Base-by-base conservation (phyloP, 768 basidiomycete species). In the Mycena maculata region DNA sequence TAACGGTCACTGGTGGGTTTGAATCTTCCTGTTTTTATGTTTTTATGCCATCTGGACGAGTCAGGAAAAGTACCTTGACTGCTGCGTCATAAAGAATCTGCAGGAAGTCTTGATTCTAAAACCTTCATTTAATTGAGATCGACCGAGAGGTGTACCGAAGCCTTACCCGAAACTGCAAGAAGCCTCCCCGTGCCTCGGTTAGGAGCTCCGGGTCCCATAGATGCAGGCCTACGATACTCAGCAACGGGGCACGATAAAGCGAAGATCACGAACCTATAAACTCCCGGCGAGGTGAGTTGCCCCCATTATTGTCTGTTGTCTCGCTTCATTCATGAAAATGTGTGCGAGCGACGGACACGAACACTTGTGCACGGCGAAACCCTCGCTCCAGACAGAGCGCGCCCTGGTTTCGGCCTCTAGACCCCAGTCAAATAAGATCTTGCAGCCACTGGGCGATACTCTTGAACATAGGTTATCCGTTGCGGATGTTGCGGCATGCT, bases 401-500 rank as follows among this genome's bases (percentile, higher is more conserved):
- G n/a, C 56, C 7, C 23, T 41, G 10, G 55, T 20, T 25, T 60
- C 56, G 1, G 49, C 25, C 12, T 54, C 67, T 36, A 68, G 61
- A 1, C 67, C 67, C 67, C 67, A 68, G 25, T 68, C 67, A 22
- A 38, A 59, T 2, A 68, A 22, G 9, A 68, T 47, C 53, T 68
- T 68, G 57, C 49, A 63, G 22, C 67, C 67, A 39, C 63, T 68
- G 11, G 61, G 67, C 25, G 67, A 61, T 6, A 68, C 48, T 49
- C 67, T 63, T 44, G 9, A 50, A 13, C 25, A 6, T 58, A 4
- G 11, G 25, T 49, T n/a, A n/a, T n/a, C n/a, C n/a, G n/a, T 1
- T n/a, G 15, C 1, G 30, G 45, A 30, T 12, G n/a, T 15, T 44
- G n/a, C 12, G 10, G 22, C n/a, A 60, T 15, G n/a, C 4, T 28